Base-by-base conservation (phyloP, 2,329 filamentous ascomycete genomes). In the Aureobasidium sp. region DNA sequence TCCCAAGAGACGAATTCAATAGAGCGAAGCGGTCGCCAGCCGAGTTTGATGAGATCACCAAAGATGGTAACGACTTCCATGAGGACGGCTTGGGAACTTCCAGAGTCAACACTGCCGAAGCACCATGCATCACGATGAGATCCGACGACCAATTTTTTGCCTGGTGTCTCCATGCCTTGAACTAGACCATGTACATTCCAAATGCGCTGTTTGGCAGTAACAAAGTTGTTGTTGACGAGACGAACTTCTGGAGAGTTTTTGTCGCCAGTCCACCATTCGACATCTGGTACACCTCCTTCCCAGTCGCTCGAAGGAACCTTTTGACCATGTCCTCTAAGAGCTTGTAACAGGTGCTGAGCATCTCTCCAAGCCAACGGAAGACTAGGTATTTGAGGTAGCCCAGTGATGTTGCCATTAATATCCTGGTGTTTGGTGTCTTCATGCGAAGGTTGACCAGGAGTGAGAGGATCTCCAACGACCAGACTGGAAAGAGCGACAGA, bases 1-100 rank as follows among this genome's bases (percentile, higher is more conserved):
- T 99, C 94, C 94, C 94, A 99, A 37, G 90, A 96, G 70, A 92
- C 91, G 74, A 99, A 97, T 73, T 96, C 89, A 66, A 99, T 96
- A 3, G 91, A 95, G n/a, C 94, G 87, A 17, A 96, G 80, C 1
- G 94, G 94, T 29, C 89, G 84, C 94, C 94, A 99, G 59, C 92
- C 93, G 62, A 86, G 84, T 17, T 80, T 75, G 26, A 87, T 80
- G 17, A 97, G 82, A 66, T 90, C 85, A 44, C 91, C 91, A 69
- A 99, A 90, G 53, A 96, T 86, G 48, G 89, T 86, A 26, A 89
- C 87, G 63, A 97, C 81, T 76, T 99, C 94, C 60, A 97, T 82
- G 82, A 99, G 88, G 44, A 97, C 82, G 5, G 93, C 93, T 0
- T 91, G 96, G 32, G 93, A 94, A 61, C 89, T 89, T 66, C 91